Evolutionary conservation across 768 basidiomycete species (phyloP).

Genomic region (Tulasnella calospora): DNA sequence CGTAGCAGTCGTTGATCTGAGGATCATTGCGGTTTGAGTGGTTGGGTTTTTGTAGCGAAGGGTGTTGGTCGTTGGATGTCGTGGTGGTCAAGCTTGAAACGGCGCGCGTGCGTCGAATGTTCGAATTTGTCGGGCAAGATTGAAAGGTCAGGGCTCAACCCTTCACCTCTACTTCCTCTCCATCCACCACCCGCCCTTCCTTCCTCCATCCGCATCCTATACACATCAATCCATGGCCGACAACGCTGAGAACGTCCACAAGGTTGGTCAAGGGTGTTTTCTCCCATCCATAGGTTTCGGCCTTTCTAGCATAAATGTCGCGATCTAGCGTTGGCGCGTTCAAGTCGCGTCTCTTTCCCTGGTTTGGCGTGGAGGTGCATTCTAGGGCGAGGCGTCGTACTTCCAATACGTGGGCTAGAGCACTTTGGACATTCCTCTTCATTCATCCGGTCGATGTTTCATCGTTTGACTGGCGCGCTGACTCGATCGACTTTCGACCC

Average conservation of each 20-base stretch:
- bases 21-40: constrained; percentile 9
- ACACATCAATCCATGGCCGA: constrained; percentile 24
- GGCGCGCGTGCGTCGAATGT: constrained; percentile 10
- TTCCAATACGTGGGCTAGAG: neutral
- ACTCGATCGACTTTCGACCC: constrained; percentile 17
- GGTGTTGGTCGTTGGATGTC: neutral
- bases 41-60: constrained; percentile 1
- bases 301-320: neutral
- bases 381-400: neutral
- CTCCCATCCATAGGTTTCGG: neutral
- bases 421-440: neutral
- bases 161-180: constrained; percentile 9
- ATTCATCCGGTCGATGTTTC: neutral
- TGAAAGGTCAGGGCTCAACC: constrained; percentile 23
- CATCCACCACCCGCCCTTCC: constrained; percentile 20
- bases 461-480: neutral
- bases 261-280: neutral
- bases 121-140: neutral
- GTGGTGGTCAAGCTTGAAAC: neutral
- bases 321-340: neutral
- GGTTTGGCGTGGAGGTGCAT: neutral
- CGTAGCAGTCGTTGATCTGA: neutral
- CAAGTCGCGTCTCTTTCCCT: constrained; percentile 13
- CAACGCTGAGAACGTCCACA: constrained; percentile 14
- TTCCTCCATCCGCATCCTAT: constrained; percentile 9